These are phyloP conservation scores for Petunia hybrid DNA, from an alignment of 305 asterid genomes.

Conservation along the genomic window DNA sequence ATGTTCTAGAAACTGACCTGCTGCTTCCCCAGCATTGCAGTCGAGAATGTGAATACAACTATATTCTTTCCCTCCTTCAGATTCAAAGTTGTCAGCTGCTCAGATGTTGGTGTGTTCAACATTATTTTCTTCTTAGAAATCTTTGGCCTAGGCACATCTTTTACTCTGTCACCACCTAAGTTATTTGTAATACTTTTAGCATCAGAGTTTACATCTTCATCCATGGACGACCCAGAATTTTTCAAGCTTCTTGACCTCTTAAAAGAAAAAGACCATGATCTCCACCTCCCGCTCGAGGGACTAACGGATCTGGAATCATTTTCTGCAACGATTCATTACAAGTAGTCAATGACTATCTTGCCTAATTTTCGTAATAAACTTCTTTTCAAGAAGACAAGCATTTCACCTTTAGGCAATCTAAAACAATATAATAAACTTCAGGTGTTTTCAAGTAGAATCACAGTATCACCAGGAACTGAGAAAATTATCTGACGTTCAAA, in stretches of 20 bases:
- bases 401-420: background rate
- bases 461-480: background rate
- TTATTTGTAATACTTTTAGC: conserved; percentile 35
- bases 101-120: conserved; percentile 72
- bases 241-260: conserved; percentile 51
- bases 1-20: conserved; percentile 59
- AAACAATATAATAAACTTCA: conserved; percentile 15
- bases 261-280: conserved; percentile 57
- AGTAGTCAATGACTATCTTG: conserved; percentile 33
- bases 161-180: conserved; percentile 43
- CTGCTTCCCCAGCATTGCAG: conserved; percentile 89
- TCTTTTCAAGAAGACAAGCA: conserved; percentile 26
- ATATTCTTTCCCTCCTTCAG: conserved; percentile 81
- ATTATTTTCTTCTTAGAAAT: conserved; percentile 55
- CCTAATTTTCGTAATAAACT: conserved; percentile 25
- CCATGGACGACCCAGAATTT: conserved; percentile 44
- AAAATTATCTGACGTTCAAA: conserved; percentile 14
- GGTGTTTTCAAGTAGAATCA: conserved; percentile 8
- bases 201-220: conserved; percentile 38
- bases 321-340: conserved; percentile 50
- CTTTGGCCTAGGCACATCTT: conserved; percentile 49
- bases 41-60: conserved; percentile 80
- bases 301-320: conserved; percentile 47
- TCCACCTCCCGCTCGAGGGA: conserved; percentile 50
- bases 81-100: conserved; percentile 79